phyloP scores from a whole-genome alignment of 768 basidiomycete genomes.

The Macrocybe gigantea region DNA sequence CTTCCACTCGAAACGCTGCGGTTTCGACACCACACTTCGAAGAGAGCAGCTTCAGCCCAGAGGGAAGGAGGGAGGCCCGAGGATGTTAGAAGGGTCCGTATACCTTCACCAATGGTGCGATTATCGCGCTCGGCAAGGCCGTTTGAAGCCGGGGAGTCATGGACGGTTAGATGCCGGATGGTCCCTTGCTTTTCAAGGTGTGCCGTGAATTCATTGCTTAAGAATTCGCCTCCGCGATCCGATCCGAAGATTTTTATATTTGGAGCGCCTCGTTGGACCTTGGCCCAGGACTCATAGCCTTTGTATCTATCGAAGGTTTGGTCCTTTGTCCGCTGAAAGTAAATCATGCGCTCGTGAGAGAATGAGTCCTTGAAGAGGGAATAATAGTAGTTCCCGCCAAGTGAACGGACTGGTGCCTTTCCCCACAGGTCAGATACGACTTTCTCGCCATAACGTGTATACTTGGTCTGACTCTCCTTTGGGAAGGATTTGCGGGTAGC shows the following conservation, averaged over 20 bases:
- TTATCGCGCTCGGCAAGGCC: slow-evolving; percentile 37
- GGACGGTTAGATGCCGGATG: slow-evolving; percentile 21
- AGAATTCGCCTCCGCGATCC: slow-evolving; percentile 28
- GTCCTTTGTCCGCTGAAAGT: slow-evolving; percentile 12
- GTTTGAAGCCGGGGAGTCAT: slow-evolving; percentile 38
- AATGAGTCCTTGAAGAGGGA: slow-evolving; percentile 24
- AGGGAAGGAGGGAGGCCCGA: slow-evolving; percentile 26
- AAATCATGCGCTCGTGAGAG: slow-evolving; percentile 2
- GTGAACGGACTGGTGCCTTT: slow-evolving; percentile 16
- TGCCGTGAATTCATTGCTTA: slow-evolving; percentile 13
- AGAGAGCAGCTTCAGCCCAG: slow-evolving; percentile 31
- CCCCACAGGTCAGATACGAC: slow-evolving; percentile 35
- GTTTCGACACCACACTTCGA: slow-evolving; percentile 26
- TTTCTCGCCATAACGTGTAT: slow-evolving; percentile 8
- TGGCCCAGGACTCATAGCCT: neutral
- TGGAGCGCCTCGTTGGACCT: slow-evolving; percentile 15
- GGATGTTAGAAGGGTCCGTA: slow-evolving; percentile 27
- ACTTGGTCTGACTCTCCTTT: slow-evolving; percentile 1
- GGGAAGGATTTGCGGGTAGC: slow-evolving; percentile 24
- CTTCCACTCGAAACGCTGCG: slow-evolving; percentile 18
- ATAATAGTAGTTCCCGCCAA: slow-evolving; percentile 19
- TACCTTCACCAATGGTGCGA: slow-evolving; percentile 25
- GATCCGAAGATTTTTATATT: slow-evolving; percentile 17
- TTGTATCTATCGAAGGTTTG: slow-evolving; percentile 14
- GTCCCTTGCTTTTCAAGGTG: slow-evolving; percentile 22